Evolutionary conservation across 768 basidiomycete genomes (phyloP).

Genomic region (Albatrellus ellisii): DNA sequence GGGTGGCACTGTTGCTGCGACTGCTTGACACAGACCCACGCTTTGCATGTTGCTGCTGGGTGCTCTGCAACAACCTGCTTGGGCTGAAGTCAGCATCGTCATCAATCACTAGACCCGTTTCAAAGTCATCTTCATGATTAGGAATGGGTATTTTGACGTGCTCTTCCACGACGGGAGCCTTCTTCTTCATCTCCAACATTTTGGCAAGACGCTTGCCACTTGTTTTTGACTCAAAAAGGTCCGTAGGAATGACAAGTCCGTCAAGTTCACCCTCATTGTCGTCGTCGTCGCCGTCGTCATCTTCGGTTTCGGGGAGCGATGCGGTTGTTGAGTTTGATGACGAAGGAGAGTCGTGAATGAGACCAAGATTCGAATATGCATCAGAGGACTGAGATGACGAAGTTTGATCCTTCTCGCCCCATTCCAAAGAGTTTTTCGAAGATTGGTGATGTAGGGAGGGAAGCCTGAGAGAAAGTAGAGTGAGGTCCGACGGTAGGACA

Average conservation of each 20-base stretch:
- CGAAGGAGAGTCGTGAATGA: slow-evolving; percentile 57
- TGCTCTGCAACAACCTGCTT: slow-evolving; percentile 48
- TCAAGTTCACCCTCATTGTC: slow-evolving; percentile 64
- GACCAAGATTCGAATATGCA: slow-evolving; percentile 68
- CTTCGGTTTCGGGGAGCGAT: slow-evolving; percentile 59
- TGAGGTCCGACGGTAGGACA: slow-evolving; percentile 67
- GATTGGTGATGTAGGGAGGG: slow-evolving; percentile 47
- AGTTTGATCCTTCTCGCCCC: slow-evolving; percentile 76
- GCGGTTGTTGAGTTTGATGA: slow-evolving; percentile 50
- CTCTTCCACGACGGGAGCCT: slow-evolving; percentile 39
- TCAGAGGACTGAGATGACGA: slow-evolving; percentile 77
- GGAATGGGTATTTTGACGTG: slow-evolving; percentile 38
- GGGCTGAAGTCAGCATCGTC: slow-evolving; percentile 77
- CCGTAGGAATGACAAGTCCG: slow-evolving; percentile 65
- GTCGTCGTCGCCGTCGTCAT: slow-evolving; percentile 35
- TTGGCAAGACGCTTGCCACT: slow-evolving; percentile 36
- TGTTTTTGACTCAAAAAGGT: slow-evolving; percentile 62
- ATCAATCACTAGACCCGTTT: slow-evolving; percentile 72
- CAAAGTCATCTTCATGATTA: slow-evolving; percentile 76
- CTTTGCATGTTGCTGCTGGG: slow-evolving; percentile 28
- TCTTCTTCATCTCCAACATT: slow-evolving; percentile 43
- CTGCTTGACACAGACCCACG: slow-evolving; percentile 21
- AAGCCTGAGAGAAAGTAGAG: slow-evolving; percentile 71
- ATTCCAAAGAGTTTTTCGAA: slow-evolving; percentile 76
- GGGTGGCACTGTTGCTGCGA: slow-evolving; percentile 50